Percentiles rank a stretch among this genome's conserved stretches.
Conservation (phyloP, 192 early-diverging fungal species). For the Dissophora globulifera region DNA sequence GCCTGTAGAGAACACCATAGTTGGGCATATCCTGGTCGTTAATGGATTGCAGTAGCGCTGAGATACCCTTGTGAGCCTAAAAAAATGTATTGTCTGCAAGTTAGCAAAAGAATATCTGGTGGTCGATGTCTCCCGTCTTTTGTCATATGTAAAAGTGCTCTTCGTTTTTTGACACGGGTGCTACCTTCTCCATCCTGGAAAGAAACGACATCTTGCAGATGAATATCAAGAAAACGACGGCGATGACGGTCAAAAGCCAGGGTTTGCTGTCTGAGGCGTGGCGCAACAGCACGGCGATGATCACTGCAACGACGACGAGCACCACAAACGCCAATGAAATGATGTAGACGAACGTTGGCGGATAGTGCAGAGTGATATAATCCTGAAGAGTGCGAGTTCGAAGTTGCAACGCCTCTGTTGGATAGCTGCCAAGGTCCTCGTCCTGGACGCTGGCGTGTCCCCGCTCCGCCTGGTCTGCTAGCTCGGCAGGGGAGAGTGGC, state of each 20-base stretch:
- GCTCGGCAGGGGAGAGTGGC: neutral
- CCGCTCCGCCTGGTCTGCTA: constrained; percentile 8
- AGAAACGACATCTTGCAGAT: constrained; percentile 49
- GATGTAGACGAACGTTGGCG: constrained; percentile 27
- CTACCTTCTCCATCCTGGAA: constrained; percentile 43
- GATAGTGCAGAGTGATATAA: constrained; percentile 12
- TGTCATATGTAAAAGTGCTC: too few relatives aligned
- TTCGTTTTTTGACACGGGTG: constrained; percentile 3
- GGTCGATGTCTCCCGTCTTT: neutral
- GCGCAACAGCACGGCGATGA: constrained; percentile 13
- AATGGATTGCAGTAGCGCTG: constrained; percentile 14
- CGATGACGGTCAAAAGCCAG: constrained; percentile 43
- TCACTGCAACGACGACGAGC: constrained; percentile 3
- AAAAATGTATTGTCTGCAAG: neutral
- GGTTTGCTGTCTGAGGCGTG: constrained; percentile 39
- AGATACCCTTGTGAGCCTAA: constrained; percentile 31
- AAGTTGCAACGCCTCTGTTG: constrained; percentile 27
- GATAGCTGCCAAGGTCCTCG: constrained; percentile 23
- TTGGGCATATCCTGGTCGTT: constrained; percentile 46
- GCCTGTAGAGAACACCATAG: constrained; percentile 37
- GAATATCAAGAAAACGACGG: constrained; percentile 29
- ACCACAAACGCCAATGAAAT: constrained; percentile 14
- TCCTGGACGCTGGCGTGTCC: constrained; percentile 25
- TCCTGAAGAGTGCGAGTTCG: constrained; percentile 21
- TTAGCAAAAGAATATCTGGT: neutral